Evolutionary conservation across 2,329 filamentous ascomycete species (phyloP), one percentile per base, ranked within the genome.

Genomic region (Neofusicoccum sp.): DNA sequence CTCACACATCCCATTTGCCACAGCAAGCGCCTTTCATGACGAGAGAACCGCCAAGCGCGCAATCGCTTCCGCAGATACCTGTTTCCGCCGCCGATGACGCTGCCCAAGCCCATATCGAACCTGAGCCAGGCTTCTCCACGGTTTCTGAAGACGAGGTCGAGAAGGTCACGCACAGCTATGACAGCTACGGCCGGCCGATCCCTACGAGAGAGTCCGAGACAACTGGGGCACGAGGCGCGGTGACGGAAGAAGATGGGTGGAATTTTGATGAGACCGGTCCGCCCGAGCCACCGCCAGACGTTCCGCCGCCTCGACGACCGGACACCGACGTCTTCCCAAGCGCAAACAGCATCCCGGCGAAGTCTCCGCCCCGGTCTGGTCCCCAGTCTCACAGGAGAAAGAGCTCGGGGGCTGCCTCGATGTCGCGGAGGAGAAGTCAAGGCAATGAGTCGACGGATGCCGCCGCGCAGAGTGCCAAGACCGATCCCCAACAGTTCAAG

Each of bases 261-360:
- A 93, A 96, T 71, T 99, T 99, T 69, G 92, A 94, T 61, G 93
- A 97, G 64, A 84, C 87, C 7, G 81, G 83, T n/a, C 70, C 87
- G 59, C 78, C 85, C 0, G 89, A 91, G 44, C 78, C 85, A 11
- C 71, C 80, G 1, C 79, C 82, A 56, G 83, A 83, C 61, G 74
- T 82, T 9, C 77, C 81, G 71, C 67, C 89, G 76, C 78, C 87
- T 9, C 80, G 85, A 65, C 79, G 93, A 66, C 93, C 92, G 1
- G 94, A 97, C 72, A 95, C 89, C 0, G 94, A 97, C 75, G 84
- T 86, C 4, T 98, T 98, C 66, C 93, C 94, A 1, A 88, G 87
- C 49, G 90, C 93, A 47, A 92, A 86, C 65, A 85, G 92, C 63
- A 89, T 89, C 66, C 81, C 89, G 7, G 85, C 91, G 37, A 96